Conservation (phyloP, 371 early-diverging fungal species). For the Mucor mucedo region DNA sequence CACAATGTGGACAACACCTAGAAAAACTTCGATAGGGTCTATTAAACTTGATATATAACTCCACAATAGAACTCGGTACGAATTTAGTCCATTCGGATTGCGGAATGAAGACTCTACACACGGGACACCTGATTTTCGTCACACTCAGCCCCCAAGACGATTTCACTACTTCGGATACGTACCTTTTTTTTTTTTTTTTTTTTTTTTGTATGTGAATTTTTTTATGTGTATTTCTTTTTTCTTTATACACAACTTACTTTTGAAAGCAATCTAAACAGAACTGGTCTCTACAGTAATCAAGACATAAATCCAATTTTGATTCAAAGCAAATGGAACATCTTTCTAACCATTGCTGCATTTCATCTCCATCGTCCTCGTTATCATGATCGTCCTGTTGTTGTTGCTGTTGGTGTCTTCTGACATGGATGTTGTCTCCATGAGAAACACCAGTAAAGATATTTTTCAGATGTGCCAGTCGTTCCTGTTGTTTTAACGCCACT, state of each 20-base stretch:
- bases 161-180: slow-evolving; percentile 68
- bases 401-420: neutral
- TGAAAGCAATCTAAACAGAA: slow-evolving; percentile 70
- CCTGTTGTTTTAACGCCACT: neutral
- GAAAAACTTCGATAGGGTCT: slow-evolving; percentile 69
- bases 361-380: slow-evolving; percentile 25
- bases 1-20: slow-evolving; percentile 65
- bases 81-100: slow-evolving; percentile 67
- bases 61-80: slow-evolving; percentile 42
- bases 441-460: neutral
- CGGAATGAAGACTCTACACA: slow-evolving; percentile 62
- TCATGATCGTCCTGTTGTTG: neutral
- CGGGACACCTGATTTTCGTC: slow-evolving; percentile 64
- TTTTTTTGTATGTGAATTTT: neutral
- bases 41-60: slow-evolving; percentile 64
- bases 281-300: slow-evolving; percentile 69
- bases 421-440: neutral
- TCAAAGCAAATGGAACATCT: slow-evolving; percentile 76
- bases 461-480: neutral
- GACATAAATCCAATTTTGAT: slow-evolving; percentile 63
- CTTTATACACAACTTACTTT: slow-evolving; percentile 38
- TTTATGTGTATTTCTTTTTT: neutral
- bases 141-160: slow-evolving; percentile 73
- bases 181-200: slow-evolving; percentile 42
- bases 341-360: slow-evolving; percentile 65